Base-by-base conservation (phyloP, 306 rosid genomes). In the Cucurbita maxima region DNA sequence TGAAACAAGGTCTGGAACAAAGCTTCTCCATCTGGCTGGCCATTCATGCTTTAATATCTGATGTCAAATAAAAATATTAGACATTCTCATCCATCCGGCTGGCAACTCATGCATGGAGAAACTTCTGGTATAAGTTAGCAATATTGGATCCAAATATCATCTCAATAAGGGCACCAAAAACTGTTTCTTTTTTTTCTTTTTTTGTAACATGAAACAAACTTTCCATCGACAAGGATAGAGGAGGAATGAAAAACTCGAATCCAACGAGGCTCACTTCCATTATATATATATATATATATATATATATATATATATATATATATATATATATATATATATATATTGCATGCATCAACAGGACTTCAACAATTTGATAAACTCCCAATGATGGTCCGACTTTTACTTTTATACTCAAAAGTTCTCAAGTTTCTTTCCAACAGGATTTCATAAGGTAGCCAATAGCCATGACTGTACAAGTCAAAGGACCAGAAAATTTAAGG, bases 41-140 rank as follows among this genome's bases (percentile, higher is more conserved):
- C 99, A 95, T 76, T 95, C 99, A 70, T 95, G 99, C 96, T 95
- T 95, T 85, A 95, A 84, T 76, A 95, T 89, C 98, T 95, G 86
- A 72, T 48, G 43, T 43, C 56, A 72, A 51, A 53, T 30, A 18
- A 37, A 48, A 48, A 30, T 8, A 50, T 25, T 34, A 47, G 7
- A 1, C 30, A 25, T 25, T 25, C 30, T 25, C 30, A 25, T 25
- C 30, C 30, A 25, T 25, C 30, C 30, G 30, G 30, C 30, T 25
- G 30, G 30, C 30, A 1, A 2, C 30, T 25, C 30, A 25, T 22
- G 19, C 20, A 68, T 47, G 22, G 22, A 4, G 6, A 44, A 50
- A 16, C 47, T 45, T 45, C 41, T 14, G 15, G 59, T 30, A 30
- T 15, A n/a, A 70, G 30, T 70, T 16, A 2, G 8, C 1, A 3